Evolutionary conservation across 768 basidiomycete genomes (phyloP).

Genomic region (Multifurca ochricompacta): DNA sequence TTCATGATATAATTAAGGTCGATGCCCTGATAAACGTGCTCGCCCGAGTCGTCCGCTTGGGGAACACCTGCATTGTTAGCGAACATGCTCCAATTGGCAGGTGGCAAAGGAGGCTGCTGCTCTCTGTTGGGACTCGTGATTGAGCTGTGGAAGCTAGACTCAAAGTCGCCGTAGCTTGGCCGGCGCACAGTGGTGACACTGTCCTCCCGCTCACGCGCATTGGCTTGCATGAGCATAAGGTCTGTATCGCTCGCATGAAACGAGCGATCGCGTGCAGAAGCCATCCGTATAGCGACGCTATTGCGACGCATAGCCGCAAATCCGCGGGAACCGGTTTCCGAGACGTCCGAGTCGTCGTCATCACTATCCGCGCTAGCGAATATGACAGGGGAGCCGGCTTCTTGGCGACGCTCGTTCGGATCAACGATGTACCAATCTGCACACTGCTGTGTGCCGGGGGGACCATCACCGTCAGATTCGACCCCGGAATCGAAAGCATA

Average conservation of each 20-base stretch:
- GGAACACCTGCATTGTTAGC: not conserved
- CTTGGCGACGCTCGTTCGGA: slow-evolving; percentile 12
- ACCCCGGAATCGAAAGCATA: not conserved
- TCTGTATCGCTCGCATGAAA: not conserved
- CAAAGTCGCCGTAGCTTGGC: not conserved
- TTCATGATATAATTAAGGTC: slow-evolving; percentile 16
- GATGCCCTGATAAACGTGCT: slow-evolving; percentile 13
- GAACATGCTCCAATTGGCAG: slow-evolving; percentile 15
- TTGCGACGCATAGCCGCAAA: slow-evolving; percentile 9
- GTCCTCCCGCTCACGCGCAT: slow-evolving; percentile 9
- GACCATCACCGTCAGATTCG: slow-evolving; percentile 4
- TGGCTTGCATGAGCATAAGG: not conserved
- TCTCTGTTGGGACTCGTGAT: not conserved
- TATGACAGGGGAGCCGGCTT: slow-evolving; percentile 13
- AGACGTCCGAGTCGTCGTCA: slow-evolving; percentile 14
- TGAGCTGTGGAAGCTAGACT: not conserved
- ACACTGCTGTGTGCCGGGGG: not conserved
- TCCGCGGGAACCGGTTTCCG: slow-evolving; percentile 8
- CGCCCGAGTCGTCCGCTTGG: not conserved
- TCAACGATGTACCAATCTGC: slow-evolving; percentile 13
- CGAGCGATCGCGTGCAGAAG: slow-evolving; percentile 3
- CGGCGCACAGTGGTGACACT: slow-evolving; percentile 12
- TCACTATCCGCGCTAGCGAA: slow-evolving; percentile 9
- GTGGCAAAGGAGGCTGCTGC: slow-evolving; percentile 9
- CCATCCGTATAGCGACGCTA: slow-evolving; percentile 13